Percentiles rank a stretch among this genome's conserved stretches.
Conservation (phyloP, 768 basidiomycete genomes). For the Mycena olivaceomarginata region DNA sequence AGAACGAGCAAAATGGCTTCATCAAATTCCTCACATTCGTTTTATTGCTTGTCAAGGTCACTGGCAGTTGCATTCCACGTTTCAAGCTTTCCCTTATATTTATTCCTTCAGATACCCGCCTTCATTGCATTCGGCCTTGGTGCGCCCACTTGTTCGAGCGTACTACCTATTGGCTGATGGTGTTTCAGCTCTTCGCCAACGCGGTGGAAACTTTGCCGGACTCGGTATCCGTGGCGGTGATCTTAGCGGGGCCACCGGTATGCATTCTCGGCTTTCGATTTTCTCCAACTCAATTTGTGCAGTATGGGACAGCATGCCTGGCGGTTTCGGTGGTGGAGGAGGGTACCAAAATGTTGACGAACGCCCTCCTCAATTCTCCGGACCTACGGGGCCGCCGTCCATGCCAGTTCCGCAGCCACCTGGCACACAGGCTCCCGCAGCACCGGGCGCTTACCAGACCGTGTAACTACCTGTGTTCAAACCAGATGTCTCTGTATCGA, state of each 20-base stretch:
- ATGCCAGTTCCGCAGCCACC: slow-evolving; percentile 44
- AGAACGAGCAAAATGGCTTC: slow-evolving; percentile 73
- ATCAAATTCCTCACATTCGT: slow-evolving; percentile 73
- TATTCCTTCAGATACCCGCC: slow-evolving; percentile 74
- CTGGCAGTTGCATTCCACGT: slow-evolving; percentile 1
- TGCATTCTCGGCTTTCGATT: slow-evolving; percentile 30
- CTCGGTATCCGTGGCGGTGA: slow-evolving; percentile 68
- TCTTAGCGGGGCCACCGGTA: slow-evolving; percentile 75
- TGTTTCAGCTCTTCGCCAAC: slow-evolving; percentile 66
- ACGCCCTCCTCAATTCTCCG: slow-evolving; percentile 50
- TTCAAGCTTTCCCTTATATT: slow-evolving; percentile 1
- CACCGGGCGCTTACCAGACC: slow-evolving; percentile 66
- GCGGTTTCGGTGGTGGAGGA: slow-evolving; percentile 75
- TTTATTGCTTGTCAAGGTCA: slow-evolving; percentile 76
- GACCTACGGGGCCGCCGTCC: slow-evolving; percentile 38
- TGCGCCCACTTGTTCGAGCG: not conserved
- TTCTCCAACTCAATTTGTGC: slow-evolving; percentile 24
- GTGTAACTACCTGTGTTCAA: slow-evolving; percentile 51
- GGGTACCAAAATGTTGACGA: slow-evolving; percentile 82
- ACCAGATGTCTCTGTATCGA: slow-evolving; percentile 19
- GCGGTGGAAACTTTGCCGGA: slow-evolving; percentile 74
- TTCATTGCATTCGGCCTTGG: slow-evolving; percentile 67
- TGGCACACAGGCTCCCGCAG: slow-evolving; percentile 44
- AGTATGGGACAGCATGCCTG: slow-evolving; percentile 88
- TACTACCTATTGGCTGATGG: not conserved